Percentiles rank a stretch among this genome's conserved stretches.
Conservation (phyloP, 2,329 filamentous ascomycete genomes). For the Beauveria sp. region DNA sequence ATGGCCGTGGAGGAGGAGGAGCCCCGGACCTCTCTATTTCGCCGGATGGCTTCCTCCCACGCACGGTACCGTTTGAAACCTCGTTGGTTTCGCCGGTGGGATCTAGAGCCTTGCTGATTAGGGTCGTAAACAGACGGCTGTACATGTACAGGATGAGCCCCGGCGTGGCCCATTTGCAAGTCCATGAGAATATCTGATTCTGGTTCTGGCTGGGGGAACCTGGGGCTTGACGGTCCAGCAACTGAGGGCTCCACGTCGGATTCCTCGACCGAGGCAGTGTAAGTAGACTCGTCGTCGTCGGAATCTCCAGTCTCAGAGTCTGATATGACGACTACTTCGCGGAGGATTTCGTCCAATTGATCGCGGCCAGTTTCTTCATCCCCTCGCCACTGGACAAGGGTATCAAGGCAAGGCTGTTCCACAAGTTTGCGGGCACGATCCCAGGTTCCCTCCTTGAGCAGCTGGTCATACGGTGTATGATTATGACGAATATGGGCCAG, state of each 20-base stretch:
- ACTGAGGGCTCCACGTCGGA: conserved; percentile 5
- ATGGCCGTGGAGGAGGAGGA: background rate
- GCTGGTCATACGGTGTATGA: conserved; percentile 58
- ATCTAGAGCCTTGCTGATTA: background rate
- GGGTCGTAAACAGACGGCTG: background rate
- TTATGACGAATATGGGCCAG: conserved; percentile 59
- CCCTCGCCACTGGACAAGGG: conserved; percentile 64
- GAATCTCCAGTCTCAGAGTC: conserved; percentile 45
- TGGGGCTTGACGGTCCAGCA: background rate
- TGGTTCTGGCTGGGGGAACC: background rate
- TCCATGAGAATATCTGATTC: background rate
- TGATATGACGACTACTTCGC: conserved; percentile 60
- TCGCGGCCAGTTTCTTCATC: conserved; percentile 62
- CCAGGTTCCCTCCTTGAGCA: conserved; percentile 52
- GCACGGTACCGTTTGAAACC: conserved; percentile 41
- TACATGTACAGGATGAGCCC: background rate
- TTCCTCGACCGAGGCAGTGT: conserved; percentile 21
- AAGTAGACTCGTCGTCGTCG: conserved; percentile 27
- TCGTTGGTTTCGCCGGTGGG: conserved; percentile 26
- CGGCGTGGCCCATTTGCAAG: background rate
- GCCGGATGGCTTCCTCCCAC: conserved; percentile 32
- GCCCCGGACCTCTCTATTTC: conserved; percentile 16
- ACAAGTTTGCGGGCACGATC: conserved; percentile 53
- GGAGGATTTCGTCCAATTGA: conserved; percentile 58
- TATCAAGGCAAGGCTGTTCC: conserved; percentile 53